Evolutionary conservation across 257 asterid species (phyloP).

Genomic region (Scutellaria minor): DNA sequence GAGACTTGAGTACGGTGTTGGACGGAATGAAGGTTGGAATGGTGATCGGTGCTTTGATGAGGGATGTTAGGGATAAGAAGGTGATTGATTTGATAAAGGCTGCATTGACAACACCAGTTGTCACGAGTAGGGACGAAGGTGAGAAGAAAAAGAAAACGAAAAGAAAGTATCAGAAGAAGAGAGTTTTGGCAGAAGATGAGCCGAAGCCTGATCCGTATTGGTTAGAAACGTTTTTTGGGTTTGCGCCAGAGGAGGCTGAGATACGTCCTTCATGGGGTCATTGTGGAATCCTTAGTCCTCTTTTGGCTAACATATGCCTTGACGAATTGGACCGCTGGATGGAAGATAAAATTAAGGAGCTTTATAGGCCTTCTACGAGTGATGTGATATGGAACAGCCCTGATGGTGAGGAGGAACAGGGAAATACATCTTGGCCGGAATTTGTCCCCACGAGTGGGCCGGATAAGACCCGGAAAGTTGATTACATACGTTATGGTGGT

Average conservation of each 20-base stretch:
- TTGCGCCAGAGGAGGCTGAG: slow-evolving; percentile 96
- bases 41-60: slow-evolving; percentile 84
- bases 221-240: slow-evolving; percentile 88
- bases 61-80: slow-evolving; percentile 94
- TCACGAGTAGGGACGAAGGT: slow-evolving; percentile 64
- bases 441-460: slow-evolving; percentile 98
- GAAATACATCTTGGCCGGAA: slow-evolving; percentile 98
- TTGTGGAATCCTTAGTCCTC: slow-evolving; percentile 95
- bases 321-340: slow-evolving; percentile 95
- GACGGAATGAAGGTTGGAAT: slow-evolving; percentile 95
- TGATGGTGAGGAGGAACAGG: slow-evolving; percentile 83
- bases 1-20: slow-evolving; percentile 83
- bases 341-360: slow-evolving; percentile 86
- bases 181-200: slow-evolving; percentile 91
- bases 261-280: slow-evolving; percentile 94
- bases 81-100: slow-evolving; percentile 89
- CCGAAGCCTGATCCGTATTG: slow-evolving; percentile 99
- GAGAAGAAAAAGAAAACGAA: slow-evolving; percentile 80
- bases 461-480: slow-evolving; percentile 91
- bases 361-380: slow-evolving; percentile 76
- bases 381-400: slow-evolving; percentile 94
- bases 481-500: slow-evolving; percentile 90
- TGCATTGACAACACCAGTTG: slow-evolving; percentile 80
- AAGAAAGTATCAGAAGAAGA: slow-evolving; percentile 93
- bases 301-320: slow-evolving; percentile 82